Evolutionary conservation across 1,284 basidiomycete genomes (phyloP).

Genomic region (Laetiporus sulphureus): DNA sequence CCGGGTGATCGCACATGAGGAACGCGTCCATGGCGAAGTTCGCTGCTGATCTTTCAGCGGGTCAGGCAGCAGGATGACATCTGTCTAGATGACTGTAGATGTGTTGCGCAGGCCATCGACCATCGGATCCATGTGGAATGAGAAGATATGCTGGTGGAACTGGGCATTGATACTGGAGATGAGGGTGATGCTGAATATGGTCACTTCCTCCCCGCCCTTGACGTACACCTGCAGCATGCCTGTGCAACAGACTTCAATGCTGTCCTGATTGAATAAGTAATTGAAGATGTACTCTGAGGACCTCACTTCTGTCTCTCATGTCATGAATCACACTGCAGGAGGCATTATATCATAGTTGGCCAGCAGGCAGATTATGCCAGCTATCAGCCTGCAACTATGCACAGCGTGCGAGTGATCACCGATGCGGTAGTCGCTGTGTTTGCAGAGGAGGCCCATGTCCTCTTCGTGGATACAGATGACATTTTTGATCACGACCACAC

Average conservation of each 20-base stretch:
- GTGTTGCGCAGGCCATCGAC: conserved; percentile 85
- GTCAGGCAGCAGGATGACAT: conserved; percentile 54
- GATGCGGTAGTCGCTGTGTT: conserved; percentile 85
- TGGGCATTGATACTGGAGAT: conserved; percentile 87
- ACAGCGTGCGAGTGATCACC: conserved; percentile 75
- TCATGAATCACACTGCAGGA: neutral
- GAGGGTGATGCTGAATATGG: conserved; percentile 68
- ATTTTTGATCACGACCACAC: conserved; percentile 68
- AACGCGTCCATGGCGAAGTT: conserved; percentile 87
- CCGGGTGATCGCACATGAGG: conserved; percentile 53
- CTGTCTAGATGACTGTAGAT: conserved; percentile 78
- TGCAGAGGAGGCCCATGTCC: conserved; percentile 79
- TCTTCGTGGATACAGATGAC: conserved; percentile 92
- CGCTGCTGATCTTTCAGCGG: conserved; percentile 60
- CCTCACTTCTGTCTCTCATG: neutral
- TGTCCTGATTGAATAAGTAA: conserved; percentile 83
- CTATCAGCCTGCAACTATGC: conserved; percentile 73
- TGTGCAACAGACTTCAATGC: conserved; percentile 78
- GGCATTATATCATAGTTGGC: conserved; percentile 74
- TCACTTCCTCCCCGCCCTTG: conserved; percentile 52
- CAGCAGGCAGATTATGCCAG: conserved; percentile 86
- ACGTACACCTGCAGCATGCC: conserved; percentile 74
- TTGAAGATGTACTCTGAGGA: conserved; percentile 75
- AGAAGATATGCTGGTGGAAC: conserved; percentile 85
- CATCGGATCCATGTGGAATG: conserved; percentile 84